These are phyloP conservation scores for Collybia mongolica DNA, from an alignment of 768 basidiomycete genomes.

Conservation along the genomic window DNA sequence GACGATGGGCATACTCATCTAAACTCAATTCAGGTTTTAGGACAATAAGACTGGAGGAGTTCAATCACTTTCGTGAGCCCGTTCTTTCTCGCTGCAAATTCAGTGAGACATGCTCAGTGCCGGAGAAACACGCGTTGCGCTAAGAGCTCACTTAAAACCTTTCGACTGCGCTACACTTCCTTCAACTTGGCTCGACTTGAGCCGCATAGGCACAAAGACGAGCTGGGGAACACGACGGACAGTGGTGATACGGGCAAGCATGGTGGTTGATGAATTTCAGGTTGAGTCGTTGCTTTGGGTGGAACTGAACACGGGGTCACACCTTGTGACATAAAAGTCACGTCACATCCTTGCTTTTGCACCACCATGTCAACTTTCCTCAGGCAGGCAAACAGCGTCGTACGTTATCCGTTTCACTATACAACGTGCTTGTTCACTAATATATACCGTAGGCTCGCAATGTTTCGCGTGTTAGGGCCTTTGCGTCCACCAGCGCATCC, in stretches of 20 bases:
- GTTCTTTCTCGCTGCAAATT: slow-evolving; percentile 63
- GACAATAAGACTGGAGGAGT: not conserved
- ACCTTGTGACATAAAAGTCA: slow-evolving; percentile 33
- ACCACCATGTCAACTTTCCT: slow-evolving; percentile 69
- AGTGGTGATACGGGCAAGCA: slow-evolving; percentile 41
- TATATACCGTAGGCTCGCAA: slow-evolving; percentile 44
- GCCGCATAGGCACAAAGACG: slow-evolving; percentile 32
- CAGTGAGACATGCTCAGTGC: slow-evolving; percentile 11
- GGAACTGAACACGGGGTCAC: slow-evolving; percentile 14
- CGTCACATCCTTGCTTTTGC: slow-evolving; percentile 43
- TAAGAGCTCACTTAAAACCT: slow-evolving; percentile 54
- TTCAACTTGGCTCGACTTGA: slow-evolving; percentile 42
- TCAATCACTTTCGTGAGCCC: slow-evolving; percentile 56
- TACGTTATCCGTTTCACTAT: slow-evolving; percentile 25
- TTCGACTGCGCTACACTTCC: slow-evolving; percentile 61
- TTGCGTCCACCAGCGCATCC: slow-evolving; percentile 56
- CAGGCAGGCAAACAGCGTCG: slow-evolving; percentile 53
- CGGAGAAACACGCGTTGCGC: slow-evolving; percentile 16
- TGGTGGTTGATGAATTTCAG: slow-evolving; percentile 22
- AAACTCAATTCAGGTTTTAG: slow-evolving; percentile 6
- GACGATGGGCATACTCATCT: slow-evolving; percentile 66
- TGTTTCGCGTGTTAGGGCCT: slow-evolving; percentile 49
- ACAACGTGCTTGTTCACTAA: slow-evolving; percentile 3
- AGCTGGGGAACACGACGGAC: slow-evolving; percentile 41
- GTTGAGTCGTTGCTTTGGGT: slow-evolving; percentile 12